Evolutionary conservation across 352 stramenopile genomes (phyloP), one percentile per base, ranked within the genome.

Genomic region (Phytopythium montanum): DNA sequence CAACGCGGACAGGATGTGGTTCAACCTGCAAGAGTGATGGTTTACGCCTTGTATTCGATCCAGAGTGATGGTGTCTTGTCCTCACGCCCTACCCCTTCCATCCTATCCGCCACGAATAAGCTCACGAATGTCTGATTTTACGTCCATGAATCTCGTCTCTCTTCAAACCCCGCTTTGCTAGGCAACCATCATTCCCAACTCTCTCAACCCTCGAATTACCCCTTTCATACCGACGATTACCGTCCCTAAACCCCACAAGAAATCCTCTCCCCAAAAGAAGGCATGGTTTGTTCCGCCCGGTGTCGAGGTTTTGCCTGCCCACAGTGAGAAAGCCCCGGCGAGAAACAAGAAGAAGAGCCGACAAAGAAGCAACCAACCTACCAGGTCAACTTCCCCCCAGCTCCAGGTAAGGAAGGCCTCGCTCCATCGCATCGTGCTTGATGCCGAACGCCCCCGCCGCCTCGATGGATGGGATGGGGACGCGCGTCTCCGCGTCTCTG

Each of bases 61-160:
- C 13, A 66, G 68, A 75, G 31, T 75, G 68, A 58, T 68, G 61
- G 49, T 72, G 59, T 38, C 48, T 67, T 60, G 60, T 67, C 63
- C 61, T 67, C 57, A 19, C 31, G 33, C 36, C 44, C 54, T 31
- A 33, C 25, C 55, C 29, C 41, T 44, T 60, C 55, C 34, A 25
- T 26, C 18, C 48, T 39, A 25, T 54, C 26, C 28, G 23, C n/a
- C 6, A 23, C 9, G 54, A 64, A 60, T 75, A 69, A 66, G 19
- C 16, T 31, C 23, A 25, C 8, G 13, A 23, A 36, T 53, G 5
- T 12, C 10, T 12, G 33, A 12, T 3, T 41, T 18, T 21, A 9
- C 56, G 62, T 45, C 33, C 33, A 69, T 49, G 67, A 74, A 74
- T 60, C 29, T 63, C 29, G 31, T 58, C 45, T 34, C n/a, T 5